Base-by-base conservation (phyloP, 176 grass and related monocot species). In the Saccharum officinarum region DNA sequence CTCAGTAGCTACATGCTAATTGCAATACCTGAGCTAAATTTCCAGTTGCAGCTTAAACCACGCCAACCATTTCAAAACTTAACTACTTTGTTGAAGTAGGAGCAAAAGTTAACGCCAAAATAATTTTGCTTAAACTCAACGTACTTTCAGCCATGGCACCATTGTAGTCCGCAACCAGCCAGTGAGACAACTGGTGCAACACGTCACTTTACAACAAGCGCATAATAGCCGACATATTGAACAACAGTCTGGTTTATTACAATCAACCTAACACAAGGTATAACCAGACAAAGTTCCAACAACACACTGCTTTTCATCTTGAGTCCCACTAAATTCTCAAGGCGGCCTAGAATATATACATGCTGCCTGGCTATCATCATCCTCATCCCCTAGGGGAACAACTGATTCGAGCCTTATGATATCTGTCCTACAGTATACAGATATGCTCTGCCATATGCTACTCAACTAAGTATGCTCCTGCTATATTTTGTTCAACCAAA, bases 281-380 rank as follows among this genome's bases (percentile, higher is more conserved):
- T 55, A n/a, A 38, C 38, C 25, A 81, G 46, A 73, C 12, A 38
- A 63, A 18, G 77, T 72, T 30, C 16, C 17, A 41, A 13, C 26
- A 75, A 44, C 45, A 30, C 30, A 60, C 23, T 10, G 42, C 68
- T 49, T 85, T 36, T 28, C 65, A 72, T 44, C 61, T 28, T 31
- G 42, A 18, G 46, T 28, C 25, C 74, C 73, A 78, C 33, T 31
- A 82, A 22, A 66, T 38, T 83, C 34, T 49, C 34, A 78, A 37
- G 3, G 57, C 67, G 55, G n/a, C 73, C 59, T 73, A 82, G 30
- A 82, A 65, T 76, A 86, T 85, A 68, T 86, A 90, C 80, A 74
- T 7, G 87, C 26, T 22, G 28, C 59, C 73, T 1, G 23, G 80
- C 28, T 75, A 66, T 79, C 64, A 23, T 61, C 30, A 86, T 74